Conservation (phyloP, 768 basidiomycete species). For the Cyclocybe aegerita region DNA sequence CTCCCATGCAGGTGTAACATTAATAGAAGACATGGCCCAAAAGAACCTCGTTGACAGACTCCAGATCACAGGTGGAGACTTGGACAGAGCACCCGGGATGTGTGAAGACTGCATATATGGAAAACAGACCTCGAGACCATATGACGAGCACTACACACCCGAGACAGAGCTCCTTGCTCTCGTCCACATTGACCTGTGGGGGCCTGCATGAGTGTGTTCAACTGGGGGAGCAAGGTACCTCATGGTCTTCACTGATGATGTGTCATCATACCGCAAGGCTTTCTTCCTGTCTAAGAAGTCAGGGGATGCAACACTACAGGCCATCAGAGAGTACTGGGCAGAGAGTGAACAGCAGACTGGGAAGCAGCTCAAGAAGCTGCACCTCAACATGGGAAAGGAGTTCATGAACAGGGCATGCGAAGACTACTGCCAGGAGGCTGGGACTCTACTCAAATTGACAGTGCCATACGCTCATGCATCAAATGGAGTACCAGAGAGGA, state of each 20-base stretch:
- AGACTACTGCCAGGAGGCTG: neutral
- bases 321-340: neutral
- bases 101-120: too few relatives aligned
- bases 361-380: neutral
- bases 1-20: constrained; percentile 16
- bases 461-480: constrained; percentile 26
- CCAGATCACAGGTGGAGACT: constrained; percentile 5
- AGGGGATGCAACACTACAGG: constrained; percentile 9
- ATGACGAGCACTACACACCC: constrained; percentile 13
- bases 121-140: constrained; percentile 20
- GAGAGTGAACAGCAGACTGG: constrained; percentile 4
- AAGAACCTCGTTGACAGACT: constrained; percentile 22
- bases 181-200: constrained; percentile 27
- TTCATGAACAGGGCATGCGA: constrained; percentile 8
- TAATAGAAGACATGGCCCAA: constrained; percentile 10
- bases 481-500: constrained; percentile 29
- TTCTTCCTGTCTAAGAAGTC: constrained; percentile 24
- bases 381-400: constrained; percentile 7
- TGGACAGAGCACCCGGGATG: constrained; percentile 18
- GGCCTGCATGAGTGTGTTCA: constrained; percentile 16
- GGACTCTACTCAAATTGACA: constrained; percentile 17
- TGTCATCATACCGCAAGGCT: constrained; percentile 5
- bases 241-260: constrained; percentile 22
- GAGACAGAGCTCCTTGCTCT: constrained; percentile 15
- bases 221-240: constrained; percentile 21